Percentiles rank a stretch among this genome's conserved stretches.
These are phyloP conservation scores for Saxispiralis lemnorum DNA, from an alignment of 495 filamentous ascomycete species.

Conservation along the genomic window DNA sequence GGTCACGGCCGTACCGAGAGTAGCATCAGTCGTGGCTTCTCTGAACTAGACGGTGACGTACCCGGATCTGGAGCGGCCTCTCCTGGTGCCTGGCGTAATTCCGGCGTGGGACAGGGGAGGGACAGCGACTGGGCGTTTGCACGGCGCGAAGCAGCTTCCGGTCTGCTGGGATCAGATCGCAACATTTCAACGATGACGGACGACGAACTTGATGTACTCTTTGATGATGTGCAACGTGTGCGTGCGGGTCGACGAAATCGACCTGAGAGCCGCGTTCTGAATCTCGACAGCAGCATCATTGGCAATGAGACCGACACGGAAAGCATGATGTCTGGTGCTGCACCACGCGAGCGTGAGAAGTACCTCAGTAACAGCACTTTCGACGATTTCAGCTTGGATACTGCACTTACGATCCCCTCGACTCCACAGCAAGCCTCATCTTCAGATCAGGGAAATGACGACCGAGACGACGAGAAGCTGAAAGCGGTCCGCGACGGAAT, in stretches of 20 bases:
- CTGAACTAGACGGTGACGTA: conserved; percentile 48
- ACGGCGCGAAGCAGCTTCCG: conserved; percentile 74
- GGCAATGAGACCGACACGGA: conserved; percentile 79
- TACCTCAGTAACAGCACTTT: conserved; percentile 80
- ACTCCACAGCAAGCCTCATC: conserved; percentile 51
- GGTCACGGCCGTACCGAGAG: conserved; percentile 49
- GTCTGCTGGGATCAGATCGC: conserved; percentile 79
- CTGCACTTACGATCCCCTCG: conserved; percentile 78
- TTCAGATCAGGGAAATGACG: neutral
- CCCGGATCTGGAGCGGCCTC: conserved; percentile 51
- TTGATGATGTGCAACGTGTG: conserved; percentile 83
- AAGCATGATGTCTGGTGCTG: too few relatives aligned
- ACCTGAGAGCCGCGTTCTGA: conserved; percentile 30
- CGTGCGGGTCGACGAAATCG: conserved; percentile 64
- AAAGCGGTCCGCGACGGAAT: conserved; percentile 66
- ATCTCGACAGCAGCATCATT: conserved; percentile 16
- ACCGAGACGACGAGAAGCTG: conserved; percentile 45
- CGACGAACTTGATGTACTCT: conserved; percentile 84
- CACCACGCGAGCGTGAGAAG: conserved; percentile 59
- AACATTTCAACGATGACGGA: conserved; percentile 77
- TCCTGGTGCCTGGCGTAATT: conserved; percentile 41
- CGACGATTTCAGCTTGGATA: conserved; percentile 94
- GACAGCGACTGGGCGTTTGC: conserved; percentile 96
- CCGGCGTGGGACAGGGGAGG: conserved; percentile 36
- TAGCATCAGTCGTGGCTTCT: conserved; percentile 45